These are phyloP conservation scores for Shiraia bambusicola DNA, from an alignment of 2,329 filamentous ascomycete species.

Conservation along the genomic window DNA sequence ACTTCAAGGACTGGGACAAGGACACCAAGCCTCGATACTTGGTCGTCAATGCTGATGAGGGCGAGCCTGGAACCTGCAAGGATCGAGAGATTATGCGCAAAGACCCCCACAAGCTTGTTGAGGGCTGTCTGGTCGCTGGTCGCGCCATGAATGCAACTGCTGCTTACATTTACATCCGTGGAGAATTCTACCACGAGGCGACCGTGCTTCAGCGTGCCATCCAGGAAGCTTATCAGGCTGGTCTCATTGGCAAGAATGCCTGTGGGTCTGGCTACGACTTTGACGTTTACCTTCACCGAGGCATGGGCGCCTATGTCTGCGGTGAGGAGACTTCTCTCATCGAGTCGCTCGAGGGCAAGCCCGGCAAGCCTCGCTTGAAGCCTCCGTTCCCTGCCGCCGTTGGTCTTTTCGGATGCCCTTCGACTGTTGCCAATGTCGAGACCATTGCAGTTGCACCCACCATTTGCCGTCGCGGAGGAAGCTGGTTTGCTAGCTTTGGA, in stretches of 20 bases:
- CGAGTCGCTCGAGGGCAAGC: conserved; percentile 97
- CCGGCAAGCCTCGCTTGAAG: conserved; percentile 97
- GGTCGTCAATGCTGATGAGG: conserved; percentile 97
- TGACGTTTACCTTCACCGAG: conserved; percentile 93
- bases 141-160: conserved; percentile 98
- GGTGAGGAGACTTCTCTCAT: conserved; percentile 98
- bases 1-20: conserved; percentile 99
- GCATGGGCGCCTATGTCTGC: conserved; percentile 96
- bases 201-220: conserved; percentile 92
- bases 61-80: conserved; percentile 98
- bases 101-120: conserved; percentile 97
- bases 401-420: conserved; percentile 96
- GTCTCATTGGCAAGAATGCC: conserved; percentile 96
- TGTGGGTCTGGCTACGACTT: conserved; percentile 97
- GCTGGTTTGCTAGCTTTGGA: conserved; percentile 91
- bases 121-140: conserved; percentile 93
- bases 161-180: conserved; percentile 98
- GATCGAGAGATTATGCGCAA: conserved; percentile 99
- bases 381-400: conserved; percentile 97
- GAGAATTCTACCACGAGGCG: conserved; percentile 96
- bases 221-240: conserved; percentile 94
- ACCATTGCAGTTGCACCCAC: conserved; percentile 94
- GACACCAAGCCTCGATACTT: conserved; percentile 93
- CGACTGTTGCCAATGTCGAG: conserved; percentile 97
- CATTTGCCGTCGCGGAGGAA: conserved; percentile 87